Percentiles rank a stretch among this genome's conserved stretches.
Conservation (phyloP, 345 rosid genomes). For the Mallotus nudiflorus region DNA sequence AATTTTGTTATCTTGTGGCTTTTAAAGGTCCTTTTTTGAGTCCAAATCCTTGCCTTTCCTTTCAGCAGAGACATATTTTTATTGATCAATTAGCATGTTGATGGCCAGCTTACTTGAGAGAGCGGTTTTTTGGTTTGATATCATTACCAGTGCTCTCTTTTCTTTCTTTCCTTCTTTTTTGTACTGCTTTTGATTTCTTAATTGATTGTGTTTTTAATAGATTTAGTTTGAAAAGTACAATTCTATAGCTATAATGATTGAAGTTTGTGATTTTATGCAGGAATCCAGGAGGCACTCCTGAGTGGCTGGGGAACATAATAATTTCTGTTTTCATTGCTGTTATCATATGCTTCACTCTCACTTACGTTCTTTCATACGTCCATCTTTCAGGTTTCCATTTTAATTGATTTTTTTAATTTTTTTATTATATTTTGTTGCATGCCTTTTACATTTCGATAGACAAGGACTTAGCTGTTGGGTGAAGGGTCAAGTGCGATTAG, state of each 20-base stretch:
- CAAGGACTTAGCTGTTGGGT: background rate
- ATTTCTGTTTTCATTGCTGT: slow-evolving; percentile 60
- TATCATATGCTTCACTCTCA: slow-evolving; percentile 65
- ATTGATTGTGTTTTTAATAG: background rate
- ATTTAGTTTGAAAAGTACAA: background rate
- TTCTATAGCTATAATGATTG: background rate
- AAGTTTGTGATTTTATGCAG: slow-evolving; percentile 42
- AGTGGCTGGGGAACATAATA: slow-evolving; percentile 71
- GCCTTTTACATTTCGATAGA: slow-evolving; percentile 1
- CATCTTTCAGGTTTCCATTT: slow-evolving; percentile 74
- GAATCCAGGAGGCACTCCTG: slow-evolving; percentile 82
- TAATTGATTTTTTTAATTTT: slow-evolving; percentile 15
- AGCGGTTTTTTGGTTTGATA: background rate
- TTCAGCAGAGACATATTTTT: background rate
- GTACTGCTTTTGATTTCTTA: background rate
- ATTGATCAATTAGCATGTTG: background rate
- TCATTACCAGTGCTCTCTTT: background rate
- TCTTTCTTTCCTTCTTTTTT: background rate
- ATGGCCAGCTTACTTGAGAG: background rate
- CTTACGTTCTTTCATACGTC: slow-evolving; percentile 78
- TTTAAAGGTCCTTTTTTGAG: background rate
- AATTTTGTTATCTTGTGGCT: slow-evolving; percentile 1
- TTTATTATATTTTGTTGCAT: slow-evolving; percentile 7
- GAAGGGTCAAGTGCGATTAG: background rate
- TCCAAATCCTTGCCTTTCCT: background rate